Conservation (phyloP, 495 filamentous ascomycete genomes). For the Lineolata rhizophorae region DNA sequence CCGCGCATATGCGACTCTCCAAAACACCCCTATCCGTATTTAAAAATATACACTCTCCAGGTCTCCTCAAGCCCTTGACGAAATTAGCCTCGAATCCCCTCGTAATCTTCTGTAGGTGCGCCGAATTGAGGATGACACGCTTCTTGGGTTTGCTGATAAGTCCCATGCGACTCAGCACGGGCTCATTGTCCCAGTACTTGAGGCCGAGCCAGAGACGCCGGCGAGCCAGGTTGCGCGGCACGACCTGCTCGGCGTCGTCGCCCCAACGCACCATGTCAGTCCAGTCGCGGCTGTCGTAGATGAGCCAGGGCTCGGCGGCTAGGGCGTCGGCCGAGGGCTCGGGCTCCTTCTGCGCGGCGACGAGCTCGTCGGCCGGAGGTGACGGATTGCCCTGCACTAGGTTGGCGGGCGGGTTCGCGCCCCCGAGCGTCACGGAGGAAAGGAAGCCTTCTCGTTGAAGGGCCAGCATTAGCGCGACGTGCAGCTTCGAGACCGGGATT, state of each 20-base stretch:
- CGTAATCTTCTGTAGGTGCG: slow-evolving; percentile 36
- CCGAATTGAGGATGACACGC: slow-evolving; percentile 38
- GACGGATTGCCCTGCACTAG: no score
- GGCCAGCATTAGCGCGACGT: slow-evolving; percentile 50
- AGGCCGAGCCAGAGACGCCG: slow-evolving; percentile 76
- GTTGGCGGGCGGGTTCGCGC: slow-evolving; percentile 38
- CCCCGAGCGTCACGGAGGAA: slow-evolving; percentile 59
- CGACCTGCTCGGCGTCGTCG: slow-evolving; percentile 30
- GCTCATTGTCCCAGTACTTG: slow-evolving; percentile 80
- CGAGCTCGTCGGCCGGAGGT: no score
- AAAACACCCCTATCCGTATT: slow-evolving; percentile 59
- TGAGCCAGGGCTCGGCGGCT: neutral
- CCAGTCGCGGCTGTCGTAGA: neutral
- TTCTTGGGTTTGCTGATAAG: slow-evolving; percentile 61
- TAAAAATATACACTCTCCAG: slow-evolving; percentile 72
- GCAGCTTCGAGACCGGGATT: slow-evolving; percentile 59
- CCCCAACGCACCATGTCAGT: slow-evolving; percentile 17
- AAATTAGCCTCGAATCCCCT: slow-evolving; percentile 36
- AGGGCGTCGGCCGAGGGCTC: neutral
- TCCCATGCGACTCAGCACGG: slow-evolving; percentile 50
- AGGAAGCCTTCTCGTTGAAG: slow-evolving; percentile 72
- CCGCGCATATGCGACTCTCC: slow-evolving; percentile 71
- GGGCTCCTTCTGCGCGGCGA: no score
- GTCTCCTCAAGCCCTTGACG: slow-evolving; percentile 46
- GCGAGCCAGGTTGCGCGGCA: slow-evolving; percentile 46